Evolutionary conservation across 179 eudicot genomes (phyloP).

Genomic region (Dionaea muscipula): DNA sequence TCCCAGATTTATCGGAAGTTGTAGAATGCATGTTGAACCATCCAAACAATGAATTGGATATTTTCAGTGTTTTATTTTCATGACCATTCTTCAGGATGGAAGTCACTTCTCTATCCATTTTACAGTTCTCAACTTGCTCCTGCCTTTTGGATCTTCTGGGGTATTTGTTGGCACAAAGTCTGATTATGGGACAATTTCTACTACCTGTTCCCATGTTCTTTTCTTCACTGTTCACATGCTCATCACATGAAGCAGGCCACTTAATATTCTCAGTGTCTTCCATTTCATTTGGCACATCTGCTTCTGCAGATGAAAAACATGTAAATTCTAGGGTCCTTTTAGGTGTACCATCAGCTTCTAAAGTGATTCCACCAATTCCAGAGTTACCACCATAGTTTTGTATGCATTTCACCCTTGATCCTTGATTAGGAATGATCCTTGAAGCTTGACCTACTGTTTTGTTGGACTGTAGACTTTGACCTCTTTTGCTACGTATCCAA

Average conservation of each 20-base stretch:
- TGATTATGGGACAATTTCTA: slow-evolving; percentile 11
- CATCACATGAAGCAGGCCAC: slow-evolving; percentile 16
- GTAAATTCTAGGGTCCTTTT: slow-evolving; percentile 2
- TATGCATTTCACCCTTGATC: slow-evolving; percentile 7
- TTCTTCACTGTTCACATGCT: slow-evolving; percentile 12
- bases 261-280: slow-evolving; percentile 6
- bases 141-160: slow-evolving; percentile 14
- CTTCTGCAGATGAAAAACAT: slow-evolving; percentile 11
- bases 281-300: slow-evolving; percentile 15
- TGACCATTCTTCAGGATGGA: slow-evolving; percentile 3
- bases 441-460: slow-evolving; percentile 11
- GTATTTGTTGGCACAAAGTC: slow-evolving; percentile 5
- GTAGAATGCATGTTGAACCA: slow-evolving; percentile 5
- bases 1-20: slow-evolving; percentile 3
- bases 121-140: slow-evolving; percentile 11
- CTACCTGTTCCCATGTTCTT: slow-evolving; percentile 5
- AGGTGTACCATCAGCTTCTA: slow-evolving; percentile 10
- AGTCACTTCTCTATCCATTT: slow-evolving; percentile 1
- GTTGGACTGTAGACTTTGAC: slow-evolving; percentile 24
- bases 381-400: slow-evolving; percentile 6
- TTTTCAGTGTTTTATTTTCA: slow-evolving; percentile 6
- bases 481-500: slow-evolving; percentile 16
- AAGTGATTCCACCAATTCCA: slow-evolving; percentile 4
- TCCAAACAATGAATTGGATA: slow-evolving; percentile 6
- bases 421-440: slow-evolving; percentile 14